phyloP scores from a whole-genome alignment of 225 moss, liverwort and hornwort genomes.

The Bryoerythrophyllum caledonicum region DNA sequence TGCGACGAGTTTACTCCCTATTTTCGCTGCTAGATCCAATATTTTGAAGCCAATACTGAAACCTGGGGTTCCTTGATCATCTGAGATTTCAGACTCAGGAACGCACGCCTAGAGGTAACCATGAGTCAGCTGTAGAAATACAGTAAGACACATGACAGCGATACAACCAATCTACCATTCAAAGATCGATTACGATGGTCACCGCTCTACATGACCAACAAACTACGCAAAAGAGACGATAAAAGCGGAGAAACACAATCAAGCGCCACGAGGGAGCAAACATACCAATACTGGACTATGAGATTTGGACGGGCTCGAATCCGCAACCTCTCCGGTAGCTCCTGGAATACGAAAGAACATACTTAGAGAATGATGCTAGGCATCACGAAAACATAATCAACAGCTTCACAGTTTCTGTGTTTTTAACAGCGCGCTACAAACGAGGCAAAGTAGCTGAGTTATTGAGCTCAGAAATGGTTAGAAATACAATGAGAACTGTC shows the following conservation, averaged over 20 bases:
- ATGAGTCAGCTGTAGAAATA: not conserved
- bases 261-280: too few species aligned
- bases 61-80: conserved; percentile 20
- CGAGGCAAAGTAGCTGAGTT: too few species aligned
- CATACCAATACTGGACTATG: not conserved
- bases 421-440: too few species aligned
- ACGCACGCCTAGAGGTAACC: not conserved
- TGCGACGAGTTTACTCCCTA: not conserved
- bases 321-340: not conserved
- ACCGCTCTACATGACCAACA: not conserved
- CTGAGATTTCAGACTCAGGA: not conserved
- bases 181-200: too few species aligned
- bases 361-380: not conserved
- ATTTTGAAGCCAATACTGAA: conserved; percentile 14
- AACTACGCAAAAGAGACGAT: not conserved
- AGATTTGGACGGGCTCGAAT: not conserved
- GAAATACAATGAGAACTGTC: not conserved
- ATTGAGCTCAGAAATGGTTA: not conserved
- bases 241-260: not conserved
- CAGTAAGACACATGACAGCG: not conserved
- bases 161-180: not conserved
- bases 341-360: not conserved
- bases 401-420: too few species aligned
- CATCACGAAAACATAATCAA: not conserved
- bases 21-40: conserved; percentile 7